Evolutionary conservation across 139 green algal genomes (phyloP).

Genomic region (Picochlorum sp.): DNA sequence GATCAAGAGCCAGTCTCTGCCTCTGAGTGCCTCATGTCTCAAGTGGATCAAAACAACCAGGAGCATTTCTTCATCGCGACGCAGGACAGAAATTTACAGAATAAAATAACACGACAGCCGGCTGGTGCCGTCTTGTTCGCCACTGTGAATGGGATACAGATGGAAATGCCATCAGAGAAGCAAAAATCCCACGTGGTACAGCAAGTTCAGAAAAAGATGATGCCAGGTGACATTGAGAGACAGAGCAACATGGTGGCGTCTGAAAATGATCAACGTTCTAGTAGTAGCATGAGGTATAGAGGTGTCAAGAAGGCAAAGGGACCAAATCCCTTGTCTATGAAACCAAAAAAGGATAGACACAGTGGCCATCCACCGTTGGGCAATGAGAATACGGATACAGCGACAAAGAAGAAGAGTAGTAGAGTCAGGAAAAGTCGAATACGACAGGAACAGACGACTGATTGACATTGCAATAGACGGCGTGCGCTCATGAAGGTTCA

Average conservation of each 20-base stretch:
- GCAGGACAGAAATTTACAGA: constrained; percentile 36
- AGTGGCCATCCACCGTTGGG: not conserved
- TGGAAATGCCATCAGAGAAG: constrained; percentile 28
- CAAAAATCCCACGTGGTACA: constrained; percentile 24
- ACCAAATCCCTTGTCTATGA: constrained; percentile 31
- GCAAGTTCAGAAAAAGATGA: not conserved
- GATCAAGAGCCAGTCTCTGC: constrained; percentile 20
- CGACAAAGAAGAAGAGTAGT: constrained; percentile 3
- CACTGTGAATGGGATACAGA: constrained; percentile 37
- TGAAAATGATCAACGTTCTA: no score
- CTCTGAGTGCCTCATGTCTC: constrained; percentile 40
- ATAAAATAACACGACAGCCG: constrained; percentile 14
- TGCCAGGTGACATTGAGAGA: constrained; percentile 1
- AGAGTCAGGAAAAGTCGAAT: not conserved
- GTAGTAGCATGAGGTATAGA: not conserved
- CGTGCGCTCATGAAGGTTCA: no score
- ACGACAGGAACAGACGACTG: no score
- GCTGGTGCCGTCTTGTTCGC: constrained; percentile 35
- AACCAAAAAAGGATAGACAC: constrained; percentile 11
- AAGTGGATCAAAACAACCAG: constrained; percentile 30
- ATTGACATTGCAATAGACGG: no score
- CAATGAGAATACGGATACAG: not conserved
- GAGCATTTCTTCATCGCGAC: constrained; percentile 49
- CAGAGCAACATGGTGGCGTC: not conserved
- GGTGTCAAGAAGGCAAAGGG: constrained; percentile 23